These are phyloP conservation scores for Torrubiella hemipterigena DNA, from an alignment of 2,329 filamentous ascomycete genomes.

Conservation along the genomic window DNA sequence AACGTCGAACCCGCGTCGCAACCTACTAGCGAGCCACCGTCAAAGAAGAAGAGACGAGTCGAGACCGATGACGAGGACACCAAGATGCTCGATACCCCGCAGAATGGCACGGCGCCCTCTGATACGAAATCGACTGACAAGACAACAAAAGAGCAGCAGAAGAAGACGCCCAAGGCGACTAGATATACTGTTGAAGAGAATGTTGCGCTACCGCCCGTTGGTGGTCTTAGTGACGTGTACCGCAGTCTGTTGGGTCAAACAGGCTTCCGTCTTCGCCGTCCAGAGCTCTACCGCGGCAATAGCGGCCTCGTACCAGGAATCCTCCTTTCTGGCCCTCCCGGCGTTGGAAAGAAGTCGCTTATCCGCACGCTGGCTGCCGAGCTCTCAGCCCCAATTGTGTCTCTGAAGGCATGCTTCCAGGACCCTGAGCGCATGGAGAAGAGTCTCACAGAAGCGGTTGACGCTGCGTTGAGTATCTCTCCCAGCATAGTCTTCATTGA, in stretches of 20 bases:
- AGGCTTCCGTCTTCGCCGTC: conserved; percentile 9
- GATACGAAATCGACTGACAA: conserved; percentile 11
- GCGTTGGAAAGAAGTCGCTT: conserved; percentile 71
- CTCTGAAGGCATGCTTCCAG: conserved; percentile 24
- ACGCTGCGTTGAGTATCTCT: conserved; percentile 74
- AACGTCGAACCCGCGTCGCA: conserved; percentile 11
- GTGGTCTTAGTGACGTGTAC: conserved; percentile 17
- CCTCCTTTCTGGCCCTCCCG: conserved; percentile 65
- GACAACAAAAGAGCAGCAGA: conserved; percentile 9
- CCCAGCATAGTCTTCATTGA: conserved; percentile 89
- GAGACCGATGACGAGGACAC: conserved; percentile 13
- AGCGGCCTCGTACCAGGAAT: conserved; percentile 37
- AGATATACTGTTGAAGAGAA: conserved; percentile 18
- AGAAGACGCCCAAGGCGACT: conserved; percentile 17
- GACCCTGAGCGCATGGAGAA: conserved; percentile 27
- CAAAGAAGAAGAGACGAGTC: conserved; percentile 21
- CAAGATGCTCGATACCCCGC: conserved; percentile 10
- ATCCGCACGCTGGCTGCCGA: conserved; percentile 62
- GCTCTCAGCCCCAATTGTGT: conserved; percentile 62
- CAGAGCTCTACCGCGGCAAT: conserved; percentile 9
- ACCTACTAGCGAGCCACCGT: conserved; percentile 11
- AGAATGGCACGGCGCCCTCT: conserved; percentile 9
- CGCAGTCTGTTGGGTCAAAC: conserved; percentile 10
- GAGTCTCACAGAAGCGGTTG: conserved; percentile 31
- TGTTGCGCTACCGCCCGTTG: conserved; percentile 12